These are phyloP conservation scores for Cladosporium sphaerospermum DNA, from an alignment of 2,329 filamentous ascomycete genomes.

Conservation along the genomic window DNA sequence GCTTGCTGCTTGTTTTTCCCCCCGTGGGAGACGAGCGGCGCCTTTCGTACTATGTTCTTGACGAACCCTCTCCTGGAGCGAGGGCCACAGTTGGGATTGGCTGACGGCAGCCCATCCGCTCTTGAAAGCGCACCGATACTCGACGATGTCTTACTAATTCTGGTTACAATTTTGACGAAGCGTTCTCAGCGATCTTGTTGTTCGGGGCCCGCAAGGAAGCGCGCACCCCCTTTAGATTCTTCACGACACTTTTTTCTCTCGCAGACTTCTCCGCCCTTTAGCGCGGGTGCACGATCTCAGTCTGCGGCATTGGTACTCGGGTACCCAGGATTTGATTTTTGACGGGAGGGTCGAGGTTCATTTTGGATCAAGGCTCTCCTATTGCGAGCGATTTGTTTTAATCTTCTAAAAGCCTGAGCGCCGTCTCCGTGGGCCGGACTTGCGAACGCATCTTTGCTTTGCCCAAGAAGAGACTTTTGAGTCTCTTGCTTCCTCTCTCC, in stretches of 20 bases:
- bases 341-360: no score
- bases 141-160: background rate
- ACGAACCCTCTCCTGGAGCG: background rate
- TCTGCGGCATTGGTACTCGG: background rate
- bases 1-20: background rate
- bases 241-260: background rate
- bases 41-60: constrained; percentile 2
- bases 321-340: background rate
- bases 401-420: no score
- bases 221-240: background rate
- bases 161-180: background rate
- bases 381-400: no score
- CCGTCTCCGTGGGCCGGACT: background rate
- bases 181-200: background rate
- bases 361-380: no score
- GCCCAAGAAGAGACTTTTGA: background rate
- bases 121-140: background rate
- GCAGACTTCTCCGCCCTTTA: constrained; percentile 8
- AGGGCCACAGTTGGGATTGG: background rate
- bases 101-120: no score
- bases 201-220: background rate
- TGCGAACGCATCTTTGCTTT: background rate
- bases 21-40: background rate
- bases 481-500: background rate
- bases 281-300: constrained; percentile 4